Evolutionary conservation across 805 yeast species (phyloP).

Genomic region (Cyberlindnera lachancei): DNA sequence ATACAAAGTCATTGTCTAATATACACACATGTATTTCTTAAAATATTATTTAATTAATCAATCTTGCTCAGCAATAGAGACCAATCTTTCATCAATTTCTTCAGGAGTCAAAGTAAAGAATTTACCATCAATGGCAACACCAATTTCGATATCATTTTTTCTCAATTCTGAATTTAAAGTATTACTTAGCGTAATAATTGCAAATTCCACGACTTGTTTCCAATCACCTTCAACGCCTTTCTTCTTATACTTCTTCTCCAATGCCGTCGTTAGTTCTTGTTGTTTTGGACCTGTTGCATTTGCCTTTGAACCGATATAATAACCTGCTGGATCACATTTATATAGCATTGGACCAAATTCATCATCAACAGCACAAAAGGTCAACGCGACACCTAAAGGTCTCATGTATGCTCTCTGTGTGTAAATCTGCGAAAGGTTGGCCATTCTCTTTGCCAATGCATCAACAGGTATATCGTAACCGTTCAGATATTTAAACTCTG

Average conservation of each 20-base stretch:
- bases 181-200: constrained; percentile 77
- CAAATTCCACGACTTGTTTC: constrained; percentile 84
- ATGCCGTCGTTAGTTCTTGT: constrained; percentile 84
- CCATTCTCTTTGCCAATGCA: constrained; percentile 88
- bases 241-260: constrained; percentile 85
- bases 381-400: constrained; percentile 90
- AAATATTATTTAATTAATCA: constrained; percentile 24
- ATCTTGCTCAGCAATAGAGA: constrained; percentile 95
- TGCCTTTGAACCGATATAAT: constrained; percentile 84
- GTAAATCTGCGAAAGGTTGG: constrained; percentile 89
- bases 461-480: constrained; percentile 98
- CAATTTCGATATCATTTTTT: constrained; percentile 88
- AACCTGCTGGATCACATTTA: constrained; percentile 98
- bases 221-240: constrained; percentile 71
- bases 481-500: constrained; percentile 87
- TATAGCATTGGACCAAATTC: constrained; percentile 83
- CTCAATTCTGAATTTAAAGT: constrained; percentile 90
- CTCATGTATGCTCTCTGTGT: constrained; percentile 99
- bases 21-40: no score
- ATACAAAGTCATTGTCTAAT: no score
- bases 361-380: constrained; percentile 83
- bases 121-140: constrained; percentile 67
- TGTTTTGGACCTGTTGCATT: constrained; percentile 96
- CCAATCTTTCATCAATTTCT: constrained; percentile 90
- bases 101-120: constrained; percentile 72